A percentile compares a stretch with the other conserved stretches of the same genome.
Conservation (phyloP, 2,329 filamentous ascomycete species). For the Fusarium sulawesiense region DNA sequence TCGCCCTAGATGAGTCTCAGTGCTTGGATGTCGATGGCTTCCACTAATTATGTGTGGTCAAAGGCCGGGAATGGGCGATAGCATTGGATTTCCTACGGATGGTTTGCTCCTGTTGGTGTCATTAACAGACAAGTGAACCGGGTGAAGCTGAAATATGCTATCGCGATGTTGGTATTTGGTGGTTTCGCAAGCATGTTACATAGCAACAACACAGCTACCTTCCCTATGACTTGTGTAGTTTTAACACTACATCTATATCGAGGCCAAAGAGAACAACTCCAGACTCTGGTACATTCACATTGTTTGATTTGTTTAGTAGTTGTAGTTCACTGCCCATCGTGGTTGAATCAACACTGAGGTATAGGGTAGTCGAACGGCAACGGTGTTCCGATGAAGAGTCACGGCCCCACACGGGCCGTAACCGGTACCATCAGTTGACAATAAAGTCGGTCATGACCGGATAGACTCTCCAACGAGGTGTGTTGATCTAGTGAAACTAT, state of each 20-base stretch:
- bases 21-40: background rate
- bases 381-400: background rate
- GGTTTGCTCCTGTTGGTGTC: background rate
- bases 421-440: background rate
- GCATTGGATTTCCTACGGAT: too few species aligned
- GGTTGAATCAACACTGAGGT: background rate
- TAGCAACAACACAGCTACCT: background rate
- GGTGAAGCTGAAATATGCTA: background rate
- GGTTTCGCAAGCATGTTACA: background rate
- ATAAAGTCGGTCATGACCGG: background rate
- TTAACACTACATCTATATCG: background rate
- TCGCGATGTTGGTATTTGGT: background rate
- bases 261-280: background rate
- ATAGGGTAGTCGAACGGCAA: background rate
- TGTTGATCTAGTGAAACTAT: background rate
- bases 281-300: background rate
- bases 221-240: background rate
- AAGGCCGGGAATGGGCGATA: background rate
- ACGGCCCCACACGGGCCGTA: constrained; percentile 4
- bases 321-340: too few species aligned
- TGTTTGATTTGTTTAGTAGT: background rate
- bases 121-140: background rate
- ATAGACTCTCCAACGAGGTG: background rate
- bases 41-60: background rate
- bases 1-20: background rate